A percentile compares a stretch with the other conserved stretches of the same genome.
phyloP scores from a whole-genome alignment of 306 rosid species.

The Prunus dulcis region DNA sequence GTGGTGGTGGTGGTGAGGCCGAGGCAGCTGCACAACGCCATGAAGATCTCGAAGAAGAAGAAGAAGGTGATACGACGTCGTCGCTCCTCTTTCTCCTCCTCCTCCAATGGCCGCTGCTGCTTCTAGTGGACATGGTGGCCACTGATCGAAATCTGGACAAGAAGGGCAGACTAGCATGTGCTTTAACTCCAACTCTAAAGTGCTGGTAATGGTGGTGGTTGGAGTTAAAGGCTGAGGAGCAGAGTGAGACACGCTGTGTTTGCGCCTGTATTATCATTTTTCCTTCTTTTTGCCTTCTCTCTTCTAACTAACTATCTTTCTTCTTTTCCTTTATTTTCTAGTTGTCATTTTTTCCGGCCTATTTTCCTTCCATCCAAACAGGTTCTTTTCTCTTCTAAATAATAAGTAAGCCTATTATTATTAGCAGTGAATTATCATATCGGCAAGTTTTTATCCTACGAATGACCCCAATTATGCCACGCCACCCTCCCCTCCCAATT shows the following conservation, averaged over 20 bases:
- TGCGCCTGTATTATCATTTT: neutral
- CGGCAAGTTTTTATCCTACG: neutral
- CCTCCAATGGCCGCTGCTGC: neutral
- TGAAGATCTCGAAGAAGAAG: constrained; percentile 14
- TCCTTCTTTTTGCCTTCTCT: neutral
- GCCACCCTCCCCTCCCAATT: neutral
- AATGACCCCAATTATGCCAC: neutral
- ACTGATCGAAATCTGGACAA: neutral
- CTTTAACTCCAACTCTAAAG: neutral
- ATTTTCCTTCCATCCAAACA: constrained; percentile 12
- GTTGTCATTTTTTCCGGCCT: no score
- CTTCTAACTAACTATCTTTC: neutral
- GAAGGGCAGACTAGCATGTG: neutral
- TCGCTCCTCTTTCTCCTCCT: neutral
- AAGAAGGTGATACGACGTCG: constrained; percentile 1
- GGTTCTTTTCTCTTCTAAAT: neutral
- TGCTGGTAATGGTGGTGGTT: neutral
- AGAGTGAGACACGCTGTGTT: neutral
- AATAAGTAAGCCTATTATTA: neutral
- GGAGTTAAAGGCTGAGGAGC: neutral
- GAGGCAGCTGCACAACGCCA: constrained; percentile 12
- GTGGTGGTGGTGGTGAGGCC: constrained; percentile 1
- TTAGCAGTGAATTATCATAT: neutral
- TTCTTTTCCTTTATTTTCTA: neutral
- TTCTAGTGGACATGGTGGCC: neutral